Evolutionary conservation across 2,329 filamentous ascomycete species (phyloP), one percentile per base, ranked within the genome.

Genomic region (Cladosporium halotolerans): DNA sequence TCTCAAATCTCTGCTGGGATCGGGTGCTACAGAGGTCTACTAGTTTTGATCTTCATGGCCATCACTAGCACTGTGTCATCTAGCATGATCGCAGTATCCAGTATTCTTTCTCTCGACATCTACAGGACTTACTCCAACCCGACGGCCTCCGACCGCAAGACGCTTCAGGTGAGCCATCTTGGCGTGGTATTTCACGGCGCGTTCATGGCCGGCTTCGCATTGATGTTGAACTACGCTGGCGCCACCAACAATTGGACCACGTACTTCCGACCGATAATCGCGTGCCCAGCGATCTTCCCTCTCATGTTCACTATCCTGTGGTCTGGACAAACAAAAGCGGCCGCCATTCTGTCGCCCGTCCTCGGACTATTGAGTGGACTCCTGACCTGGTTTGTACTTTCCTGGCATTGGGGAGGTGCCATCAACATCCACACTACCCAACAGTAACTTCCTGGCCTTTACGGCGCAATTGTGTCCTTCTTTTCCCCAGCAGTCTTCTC

Each of bases 41-140:
- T 79, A 13, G 68, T 79, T 0, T 64, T 78, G 7, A 63, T 78
- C 1, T 79, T 78, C 63, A 79, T 79, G 76, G 74, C 76, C 3
- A 59, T 78, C 23, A 79, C 76, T 0, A 75, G 72, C 48, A 78
- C 75, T 0, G 69, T 77, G 0, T 77, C 74, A 0, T 76, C 76
- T 0, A 74, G 71, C 4, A 73, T 77, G 68, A 78, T 79, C 45
- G 76, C 76, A 1, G 76, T 78, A 18, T 75, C 72, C 64, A 75
- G 72, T 53, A 78, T 79, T 41, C 63, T 78, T 7, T 75, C 74
- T 4, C 72, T 76, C 46, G 76, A 79, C 55, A 59, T 78, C n/a
- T 79, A 74, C 63, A 71, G 73, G 45, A 77, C 73, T 3, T 79
- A 79, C 55, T 67, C 78, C 65, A 73, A 78, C 54, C 73, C 74